Conservation (phyloP, 352 stramenopile genomes). For the Phytophthora gonapodyides region DNA sequence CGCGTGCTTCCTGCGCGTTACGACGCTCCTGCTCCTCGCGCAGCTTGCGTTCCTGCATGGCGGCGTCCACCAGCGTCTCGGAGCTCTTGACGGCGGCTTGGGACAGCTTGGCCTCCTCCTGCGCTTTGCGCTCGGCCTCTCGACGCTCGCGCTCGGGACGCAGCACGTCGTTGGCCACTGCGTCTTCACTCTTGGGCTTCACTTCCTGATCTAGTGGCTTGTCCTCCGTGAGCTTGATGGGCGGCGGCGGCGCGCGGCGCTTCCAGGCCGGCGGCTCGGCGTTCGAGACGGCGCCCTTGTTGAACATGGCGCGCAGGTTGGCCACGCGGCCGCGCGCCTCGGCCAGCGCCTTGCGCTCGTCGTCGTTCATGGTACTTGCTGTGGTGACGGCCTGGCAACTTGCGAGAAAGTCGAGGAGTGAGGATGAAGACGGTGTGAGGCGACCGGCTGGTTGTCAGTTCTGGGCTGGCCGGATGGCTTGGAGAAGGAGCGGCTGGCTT, state of each 20-base stretch:
- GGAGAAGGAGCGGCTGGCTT: background rate
- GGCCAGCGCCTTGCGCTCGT: slow-evolving; percentile 57
- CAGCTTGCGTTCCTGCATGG: slow-evolving; percentile 49
- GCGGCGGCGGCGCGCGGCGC: slow-evolving; percentile 18
- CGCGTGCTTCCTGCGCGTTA: slow-evolving; percentile 36
- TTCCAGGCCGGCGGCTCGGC: slow-evolving; percentile 30
- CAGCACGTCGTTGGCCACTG: slow-evolving; percentile 36
- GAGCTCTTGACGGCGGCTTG: slow-evolving; percentile 44
- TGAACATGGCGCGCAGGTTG: slow-evolving; percentile 74
- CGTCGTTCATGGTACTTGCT: slow-evolving; percentile 26
- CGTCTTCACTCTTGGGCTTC: slow-evolving; percentile 18
- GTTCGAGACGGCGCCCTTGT: slow-evolving; percentile 43
- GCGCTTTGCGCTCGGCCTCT: slow-evolving; percentile 46
- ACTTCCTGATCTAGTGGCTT: background rate
- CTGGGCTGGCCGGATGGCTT: slow-evolving; percentile 6
- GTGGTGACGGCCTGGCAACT: background rate
- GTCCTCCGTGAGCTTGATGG: slow-evolving; percentile 28
- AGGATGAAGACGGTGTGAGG: background rate
- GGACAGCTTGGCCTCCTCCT: slow-evolving; percentile 42
- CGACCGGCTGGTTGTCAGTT: background rate
- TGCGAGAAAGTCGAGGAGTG: slow-evolving; percentile 19
- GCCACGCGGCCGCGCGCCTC: slow-evolving; percentile 54
- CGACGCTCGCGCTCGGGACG: slow-evolving; percentile 42
- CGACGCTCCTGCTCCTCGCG: slow-evolving; percentile 48
- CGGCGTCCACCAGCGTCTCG: slow-evolving; percentile 53